Base-by-base conservation (phyloP, 1,139 yeast genomes). In the Suhomyces chickasaworum region DNA sequence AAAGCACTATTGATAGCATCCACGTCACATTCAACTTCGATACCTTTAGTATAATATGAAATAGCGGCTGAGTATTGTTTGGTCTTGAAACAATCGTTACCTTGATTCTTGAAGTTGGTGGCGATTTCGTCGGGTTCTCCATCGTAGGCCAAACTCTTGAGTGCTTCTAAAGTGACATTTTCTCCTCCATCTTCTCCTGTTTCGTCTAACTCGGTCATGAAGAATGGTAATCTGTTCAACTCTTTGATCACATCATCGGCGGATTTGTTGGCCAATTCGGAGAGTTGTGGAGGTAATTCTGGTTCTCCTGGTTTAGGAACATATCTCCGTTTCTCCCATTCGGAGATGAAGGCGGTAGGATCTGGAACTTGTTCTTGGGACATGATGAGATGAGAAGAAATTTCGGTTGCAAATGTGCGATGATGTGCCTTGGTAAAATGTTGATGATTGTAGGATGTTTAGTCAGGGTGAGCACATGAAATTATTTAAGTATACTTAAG, bases 91-190 rank as follows among this genome's bases (percentile, higher is more conserved):
- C 89, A 80, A 18, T 89, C 97, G 61, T 95, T 93, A 9, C 99
- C 99, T 63, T 93, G 98, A 52, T 80, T 84, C 55, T 90, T 90
- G 72, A 91, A 93, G 60, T 90, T 90, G 25, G 81, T 77, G 2
- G 98, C 98, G 39, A 91, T 73, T 59, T 93, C 99, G 57, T 86
- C 83, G 0, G 98, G 97, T 52, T 89, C 96, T 30, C 99, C 99
- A 42, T 93, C 99, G 61, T 89, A 91, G 0, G 96, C 97, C 58
- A 95, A 73, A 10, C 97, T 93, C 61, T 84, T 85, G 52, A 93
- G 75, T 0, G 99, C 99, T 61, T 93, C 98, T 18, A 95, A 68
- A 44, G 81, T 84, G 5, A 75, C 61, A 58, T 89, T 89, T 39
- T 83, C 86, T 30, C 91, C 95, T 31, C 86, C 89, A 8, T 81